A percentile compares a stretch with the other conserved stretches of the same genome.
phyloP scores from a whole-genome alignment of 768 basidiomycete species.

The Auricularia sp. region DNA sequence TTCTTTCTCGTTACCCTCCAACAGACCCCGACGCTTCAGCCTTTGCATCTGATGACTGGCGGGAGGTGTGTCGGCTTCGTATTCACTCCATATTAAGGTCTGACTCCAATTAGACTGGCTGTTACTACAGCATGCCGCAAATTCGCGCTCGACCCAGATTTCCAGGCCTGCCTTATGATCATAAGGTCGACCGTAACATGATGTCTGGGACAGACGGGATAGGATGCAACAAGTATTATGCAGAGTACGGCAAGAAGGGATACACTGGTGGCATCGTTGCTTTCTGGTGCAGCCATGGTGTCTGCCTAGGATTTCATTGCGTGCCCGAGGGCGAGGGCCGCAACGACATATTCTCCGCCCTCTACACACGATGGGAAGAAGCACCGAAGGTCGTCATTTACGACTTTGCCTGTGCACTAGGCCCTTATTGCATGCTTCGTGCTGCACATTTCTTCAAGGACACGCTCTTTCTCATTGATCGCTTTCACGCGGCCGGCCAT shows the following conservation, averaged over 20 bases:
- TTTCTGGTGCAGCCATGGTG: background rate
- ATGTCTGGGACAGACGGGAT: background rate
- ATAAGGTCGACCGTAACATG: background rate
- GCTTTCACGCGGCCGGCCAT: constrained; percentile 24
- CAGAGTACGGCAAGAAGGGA: background rate
- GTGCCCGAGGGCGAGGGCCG: constrained; percentile 27
- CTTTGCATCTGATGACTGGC: background rate
- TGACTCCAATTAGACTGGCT: background rate
- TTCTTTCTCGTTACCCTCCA: background rate
- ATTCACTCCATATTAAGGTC: background rate
- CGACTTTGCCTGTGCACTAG: constrained; percentile 24
- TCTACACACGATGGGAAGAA: constrained; percentile 23
- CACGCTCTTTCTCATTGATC: constrained; percentile 25
- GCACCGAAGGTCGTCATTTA: constrained; percentile 22
- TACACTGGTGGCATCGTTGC: background rate
- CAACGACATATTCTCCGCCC: constrained; percentile 31
- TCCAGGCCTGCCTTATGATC: background rate
- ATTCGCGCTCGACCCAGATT: background rate
- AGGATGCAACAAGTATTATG: background rate
- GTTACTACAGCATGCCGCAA: background rate
- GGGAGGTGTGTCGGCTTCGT: background rate
- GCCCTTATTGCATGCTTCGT: constrained; percentile 22
- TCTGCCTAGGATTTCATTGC: constrained; percentile 1
- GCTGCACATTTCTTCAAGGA: constrained; percentile 23
- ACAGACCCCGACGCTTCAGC: background rate